Evolutionary conservation across 352 stramenopile genomes (phyloP).

Genomic region (Pythium aphanidermatum): DNA sequence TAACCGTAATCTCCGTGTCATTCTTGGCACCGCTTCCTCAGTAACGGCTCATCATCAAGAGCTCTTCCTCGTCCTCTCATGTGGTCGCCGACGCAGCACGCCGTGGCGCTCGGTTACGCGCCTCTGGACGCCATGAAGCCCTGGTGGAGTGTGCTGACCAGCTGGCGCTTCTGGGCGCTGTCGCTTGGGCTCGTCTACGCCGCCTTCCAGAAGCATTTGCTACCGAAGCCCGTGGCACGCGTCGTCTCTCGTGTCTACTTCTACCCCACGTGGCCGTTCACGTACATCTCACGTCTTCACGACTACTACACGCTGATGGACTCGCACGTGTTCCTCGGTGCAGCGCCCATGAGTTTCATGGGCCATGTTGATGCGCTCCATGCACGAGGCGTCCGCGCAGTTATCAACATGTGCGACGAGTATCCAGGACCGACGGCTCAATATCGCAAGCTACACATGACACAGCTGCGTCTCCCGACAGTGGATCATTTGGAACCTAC

Average conservation of each 20-base stretch:
- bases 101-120: neutral
- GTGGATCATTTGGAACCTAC: conserved; percentile 86
- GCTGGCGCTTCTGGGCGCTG: conserved; percentile 21
- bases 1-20: too few species aligned
- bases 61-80: conserved; percentile 3
- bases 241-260: conserved; percentile 84
- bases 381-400: conserved; percentile 76
- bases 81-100: conserved; percentile 5
- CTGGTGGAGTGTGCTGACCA: conserved; percentile 13
- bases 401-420: conserved; percentile 96
- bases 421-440: conserved; percentile 84
- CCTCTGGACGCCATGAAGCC: conserved; percentile 13
- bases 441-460: conserved; percentile 88
- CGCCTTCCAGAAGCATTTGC: conserved; percentile 89
- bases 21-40: too few species aligned
- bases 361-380: conserved; percentile 78
- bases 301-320: conserved; percentile 92
- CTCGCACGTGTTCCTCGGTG: conserved; percentile 89
- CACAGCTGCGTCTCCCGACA: conserved; percentile 86
- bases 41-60: too few species aligned
- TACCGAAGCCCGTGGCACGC: conserved; percentile 66
- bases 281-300: conserved; percentile 75
- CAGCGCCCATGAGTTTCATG: conserved; percentile 88
- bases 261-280: conserved; percentile 92
- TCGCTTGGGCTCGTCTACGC: conserved; percentile 49